Percentiles rank a stretch among this genome's conserved stretches.
phyloP scores from a whole-genome alignment of 1,284 basidiomycete species.

The Mycena citricolor region DNA sequence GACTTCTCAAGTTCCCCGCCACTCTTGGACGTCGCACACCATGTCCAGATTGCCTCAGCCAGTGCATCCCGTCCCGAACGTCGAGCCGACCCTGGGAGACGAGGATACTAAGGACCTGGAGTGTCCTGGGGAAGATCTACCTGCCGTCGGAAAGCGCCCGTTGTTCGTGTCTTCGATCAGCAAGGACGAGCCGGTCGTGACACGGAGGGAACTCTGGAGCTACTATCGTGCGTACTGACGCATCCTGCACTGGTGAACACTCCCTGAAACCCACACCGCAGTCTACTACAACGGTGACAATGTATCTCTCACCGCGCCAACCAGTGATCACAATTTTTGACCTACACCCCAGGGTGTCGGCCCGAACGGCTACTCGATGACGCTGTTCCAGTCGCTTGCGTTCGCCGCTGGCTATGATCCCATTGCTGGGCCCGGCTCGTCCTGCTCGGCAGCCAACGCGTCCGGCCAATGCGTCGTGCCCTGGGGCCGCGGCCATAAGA shows the following conservation, averaged over 20 bases:
- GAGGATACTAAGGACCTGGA: conserved; percentile 19
- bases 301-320: not conserved
- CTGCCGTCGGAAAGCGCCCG: conserved; percentile 5
- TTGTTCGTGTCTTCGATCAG: conserved; percentile 37
- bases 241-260: too few species aligned
- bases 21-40: too few species aligned
- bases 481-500: conserved; percentile 67
- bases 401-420: conserved; percentile 71
- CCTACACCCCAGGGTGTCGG: conserved; percentile 14
- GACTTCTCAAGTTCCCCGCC: too few species aligned
- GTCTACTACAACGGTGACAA: conserved; percentile 22
- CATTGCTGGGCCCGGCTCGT: conserved; percentile 60
- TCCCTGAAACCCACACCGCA: too few species aligned
- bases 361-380: conserved; percentile 30
- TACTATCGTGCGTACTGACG: conserved; percentile 20
- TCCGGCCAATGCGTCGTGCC: conserved; percentile 75
- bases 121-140: conserved; percentile 5
- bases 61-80: conserved; percentile 18
- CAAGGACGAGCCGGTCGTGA: conserved; percentile 36
- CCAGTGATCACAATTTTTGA: not conserved
- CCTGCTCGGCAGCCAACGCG: conserved; percentile 50
- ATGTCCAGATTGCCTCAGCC: conserved; percentile 23
- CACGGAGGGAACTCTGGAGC: conserved; percentile 22
- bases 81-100: conserved; percentile 11
- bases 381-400: conserved; percentile 70